These are phyloP conservation scores for Colletotrichum falcatum DNA, from an alignment of 2,329 filamentous ascomycete species.

Conservation along the genomic window DNA sequence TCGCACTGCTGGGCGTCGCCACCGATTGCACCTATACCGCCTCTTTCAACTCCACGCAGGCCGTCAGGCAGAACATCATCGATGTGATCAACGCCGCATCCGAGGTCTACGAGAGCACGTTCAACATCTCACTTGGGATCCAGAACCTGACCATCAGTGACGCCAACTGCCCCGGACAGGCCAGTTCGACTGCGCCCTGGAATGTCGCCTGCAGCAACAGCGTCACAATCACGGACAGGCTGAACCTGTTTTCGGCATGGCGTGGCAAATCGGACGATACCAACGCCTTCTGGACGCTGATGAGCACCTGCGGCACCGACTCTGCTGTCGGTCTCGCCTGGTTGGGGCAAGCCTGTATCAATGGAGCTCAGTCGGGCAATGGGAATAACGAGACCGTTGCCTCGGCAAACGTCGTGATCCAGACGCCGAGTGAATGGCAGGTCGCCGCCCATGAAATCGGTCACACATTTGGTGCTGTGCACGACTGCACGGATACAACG, in stretches of 20 bases:
- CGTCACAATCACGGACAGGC: conserved; percentile 77
- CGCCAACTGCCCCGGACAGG: conserved; percentile 76
- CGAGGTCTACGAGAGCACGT: conserved; percentile 86
- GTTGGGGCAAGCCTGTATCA: conserved; percentile 86
- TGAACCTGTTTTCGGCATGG: conserved; percentile 92
- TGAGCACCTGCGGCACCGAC: conserved; percentile 84
- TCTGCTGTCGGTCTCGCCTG: conserved; percentile 92
- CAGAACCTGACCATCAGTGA: conserved; percentile 86
- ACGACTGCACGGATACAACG: conserved; percentile 82
- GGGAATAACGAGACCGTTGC: conserved; percentile 77
- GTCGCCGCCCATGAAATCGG: conserved; percentile 95
- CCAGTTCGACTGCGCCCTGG: conserved; percentile 79
- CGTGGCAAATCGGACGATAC: conserved; percentile 80
- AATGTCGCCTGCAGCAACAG: conserved; percentile 79
- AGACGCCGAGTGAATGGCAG: conserved; percentile 89
- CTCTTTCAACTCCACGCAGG: conserved; percentile 73
- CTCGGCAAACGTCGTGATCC: conserved; percentile 89
- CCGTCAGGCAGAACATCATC: conserved; percentile 82
- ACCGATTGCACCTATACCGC: conserved; percentile 91
- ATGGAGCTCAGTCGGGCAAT: conserved; percentile 66
- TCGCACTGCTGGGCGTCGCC: conserved; percentile 90
- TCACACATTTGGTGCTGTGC: conserved; percentile 95
- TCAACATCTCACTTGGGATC: conserved; percentile 94
- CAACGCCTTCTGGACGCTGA: conserved; percentile 93
- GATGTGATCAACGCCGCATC: conserved; percentile 88